phyloP scores from a whole-genome alignment of 2,329 filamentous ascomycete species.

The Cordyceps tenuipes region DNA sequence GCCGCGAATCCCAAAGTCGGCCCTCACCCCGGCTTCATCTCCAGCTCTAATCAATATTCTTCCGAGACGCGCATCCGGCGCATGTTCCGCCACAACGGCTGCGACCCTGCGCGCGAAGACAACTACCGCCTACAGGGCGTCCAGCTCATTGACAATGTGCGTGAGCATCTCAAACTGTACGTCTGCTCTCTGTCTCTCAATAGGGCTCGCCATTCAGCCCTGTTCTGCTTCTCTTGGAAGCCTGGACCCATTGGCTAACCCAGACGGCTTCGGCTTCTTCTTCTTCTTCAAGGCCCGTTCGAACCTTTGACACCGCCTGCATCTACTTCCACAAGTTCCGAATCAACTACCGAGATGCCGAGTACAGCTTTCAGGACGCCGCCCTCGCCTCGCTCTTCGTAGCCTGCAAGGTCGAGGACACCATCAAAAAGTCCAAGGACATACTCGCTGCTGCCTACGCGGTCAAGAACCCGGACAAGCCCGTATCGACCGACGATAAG shows the following conservation, averaged over 20 bases:
- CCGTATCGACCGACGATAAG: slow-evolving; percentile 70
- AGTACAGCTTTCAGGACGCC: slow-evolving; percentile 81
- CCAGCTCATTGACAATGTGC: slow-evolving; percentile 78
- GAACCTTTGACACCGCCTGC: slow-evolving; percentile 85
- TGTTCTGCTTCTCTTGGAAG: not conserved
- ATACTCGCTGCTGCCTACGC: slow-evolving; percentile 89
- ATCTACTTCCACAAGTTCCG: slow-evolving; percentile 93
- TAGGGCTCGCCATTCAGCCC: not conserved
- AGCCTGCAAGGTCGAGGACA: slow-evolving; percentile 96
- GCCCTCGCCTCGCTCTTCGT: slow-evolving; percentile 83
- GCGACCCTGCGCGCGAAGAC: slow-evolving; percentile 72
- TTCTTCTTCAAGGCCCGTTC: slow-evolving; percentile 56
- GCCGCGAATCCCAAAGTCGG: slow-evolving; percentile 22
- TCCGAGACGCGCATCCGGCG: slow-evolving; percentile 73
- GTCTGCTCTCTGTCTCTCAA: slow-evolving; percentile 21
- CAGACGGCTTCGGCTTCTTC: not conserved
- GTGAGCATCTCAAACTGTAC: slow-evolving; percentile 70
- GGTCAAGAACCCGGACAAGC: slow-evolving; percentile 61
- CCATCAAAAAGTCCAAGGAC: slow-evolving; percentile 90
- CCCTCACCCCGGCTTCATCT: slow-evolving; percentile 40
- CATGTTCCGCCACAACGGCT: slow-evolving; percentile 59
- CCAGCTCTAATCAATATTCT: slow-evolving; percentile 59
- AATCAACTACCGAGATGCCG: slow-evolving; percentile 71
- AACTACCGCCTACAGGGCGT: slow-evolving; percentile 76
- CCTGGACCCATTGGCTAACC: not conserved